Conservation (phyloP, 306 rosid species). For the Clitoria ternatea region DNA sequence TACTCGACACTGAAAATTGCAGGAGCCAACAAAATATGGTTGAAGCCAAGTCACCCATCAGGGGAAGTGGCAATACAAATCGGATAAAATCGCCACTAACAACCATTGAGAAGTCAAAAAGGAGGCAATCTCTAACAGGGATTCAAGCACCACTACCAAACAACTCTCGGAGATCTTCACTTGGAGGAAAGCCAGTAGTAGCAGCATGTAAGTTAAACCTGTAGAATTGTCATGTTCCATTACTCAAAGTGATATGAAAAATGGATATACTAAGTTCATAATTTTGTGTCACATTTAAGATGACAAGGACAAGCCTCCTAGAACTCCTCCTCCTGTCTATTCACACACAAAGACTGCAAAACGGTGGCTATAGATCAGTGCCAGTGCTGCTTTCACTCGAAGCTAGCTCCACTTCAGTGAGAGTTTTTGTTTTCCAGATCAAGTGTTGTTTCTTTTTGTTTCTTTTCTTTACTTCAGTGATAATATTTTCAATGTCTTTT, state of each 20-base stretch:
- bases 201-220: constrained; percentile 42
- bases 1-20: constrained; percentile 20
- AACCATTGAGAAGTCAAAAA: constrained; percentile 35
- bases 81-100: constrained; percentile 45
- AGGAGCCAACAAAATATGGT: constrained; percentile 61
- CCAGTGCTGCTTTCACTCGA: constrained; percentile 55
- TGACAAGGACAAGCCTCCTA: constrained; percentile 58
- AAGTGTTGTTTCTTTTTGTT: constrained; percentile 2
- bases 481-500: no score
- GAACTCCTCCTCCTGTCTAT: constrained; percentile 67
- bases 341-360: constrained; percentile 42
- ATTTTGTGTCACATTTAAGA: constrained; percentile 34
- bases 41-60: constrained; percentile 49
- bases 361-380: constrained; percentile 48
- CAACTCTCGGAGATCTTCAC: constrained; percentile 62
- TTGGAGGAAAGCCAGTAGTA: constrained; percentile 64
- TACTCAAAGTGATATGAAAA: neutral
- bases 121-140: constrained; percentile 86
- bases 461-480: no score
- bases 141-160: constrained; percentile 42
- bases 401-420: constrained; percentile 34
- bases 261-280: neutral
- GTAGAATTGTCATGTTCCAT: neutral
- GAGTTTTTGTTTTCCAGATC: constrained; percentile 16
- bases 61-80: constrained; percentile 22